Percentiles rank a stretch among this genome's conserved stretches.
phyloP scores from a whole-genome alignment of 306 rosid genomes.

The Vigna mungo region DNA sequence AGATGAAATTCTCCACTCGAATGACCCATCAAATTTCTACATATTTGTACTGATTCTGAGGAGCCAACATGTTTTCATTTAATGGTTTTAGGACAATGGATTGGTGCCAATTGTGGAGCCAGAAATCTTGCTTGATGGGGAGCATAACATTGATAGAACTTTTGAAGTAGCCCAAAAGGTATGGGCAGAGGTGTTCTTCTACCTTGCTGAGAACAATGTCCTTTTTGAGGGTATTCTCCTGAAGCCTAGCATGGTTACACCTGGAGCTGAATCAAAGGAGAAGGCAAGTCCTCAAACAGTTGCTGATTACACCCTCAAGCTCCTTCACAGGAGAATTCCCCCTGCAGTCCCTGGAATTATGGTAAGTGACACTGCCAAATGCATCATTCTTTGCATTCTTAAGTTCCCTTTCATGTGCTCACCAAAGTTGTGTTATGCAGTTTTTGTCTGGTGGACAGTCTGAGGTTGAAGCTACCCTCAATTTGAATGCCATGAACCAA shows the following conservation, averaged over 20 bases:
- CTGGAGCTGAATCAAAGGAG: slow-evolving; percentile 86
- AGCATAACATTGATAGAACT: slow-evolving; percentile 76
- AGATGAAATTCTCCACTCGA: no score
- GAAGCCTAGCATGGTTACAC: slow-evolving; percentile 97
- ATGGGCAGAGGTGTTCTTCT: slow-evolving; percentile 95
- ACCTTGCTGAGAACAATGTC: slow-evolving; percentile 87
- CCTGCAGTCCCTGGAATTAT: slow-evolving; percentile 93
- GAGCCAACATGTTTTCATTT: neutral
- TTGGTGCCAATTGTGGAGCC: slow-evolving; percentile 88
- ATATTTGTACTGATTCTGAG: neutral
- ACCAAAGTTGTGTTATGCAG: slow-evolving; percentile 48
- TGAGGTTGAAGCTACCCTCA: slow-evolving; percentile 87
- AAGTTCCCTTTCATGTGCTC: slow-evolving; percentile 23
- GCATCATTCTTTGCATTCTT: neutral
- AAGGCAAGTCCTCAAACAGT: slow-evolving; percentile 70
- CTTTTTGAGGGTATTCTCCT: slow-evolving; percentile 86
- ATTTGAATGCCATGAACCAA: slow-evolving; percentile 77
- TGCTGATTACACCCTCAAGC: slow-evolving; percentile 82
- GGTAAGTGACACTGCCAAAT: slow-evolving; percentile 55
- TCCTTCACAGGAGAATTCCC: slow-evolving; percentile 81
- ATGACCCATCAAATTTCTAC: no score
- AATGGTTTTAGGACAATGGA: slow-evolving; percentile 45
- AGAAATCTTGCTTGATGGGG: slow-evolving; percentile 92
- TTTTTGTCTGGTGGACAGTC: slow-evolving; percentile 97
- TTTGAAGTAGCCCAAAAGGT: slow-evolving; percentile 81